Evolutionary conservation across 2,329 filamentous ascomycete genomes (phyloP), one percentile per base, ranked within the genome.

Genomic region (Periconia digitata): DNA sequence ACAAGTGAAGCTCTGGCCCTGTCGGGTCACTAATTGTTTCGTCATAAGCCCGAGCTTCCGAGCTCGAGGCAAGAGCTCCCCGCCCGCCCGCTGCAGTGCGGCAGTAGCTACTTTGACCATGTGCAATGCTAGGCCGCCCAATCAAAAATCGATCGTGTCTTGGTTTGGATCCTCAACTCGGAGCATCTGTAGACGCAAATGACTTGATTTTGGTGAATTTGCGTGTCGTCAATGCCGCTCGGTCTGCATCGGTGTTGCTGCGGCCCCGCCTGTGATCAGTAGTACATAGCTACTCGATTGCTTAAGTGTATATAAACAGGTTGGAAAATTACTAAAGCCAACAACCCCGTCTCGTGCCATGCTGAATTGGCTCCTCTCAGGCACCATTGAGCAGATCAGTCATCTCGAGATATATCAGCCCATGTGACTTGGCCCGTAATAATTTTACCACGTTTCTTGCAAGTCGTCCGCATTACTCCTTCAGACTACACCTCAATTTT

Each of bases 11-110:
- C 27, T 51, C 40, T 48, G 36, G 56, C 44, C 34, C 20, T 15
- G 27, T 58, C 32, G 40, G 49, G 15, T 53, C 40, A 50, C 44
- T 32, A 5, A 32, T 54, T 46, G 54, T 65, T 63, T 62, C 63
- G 62, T 66, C 62, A 65, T 66, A 46, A 44, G 43, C 34, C 56
- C 56, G 50, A 55, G 49, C 50, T 48, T 38, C 58, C 51, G 55
- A 60, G 52, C 49, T 43, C 10, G 12, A n/a, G 17, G 40, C 21
- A 42, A 37, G 22, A 34, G 24, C 40, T 43, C 40, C 40, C 27
- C 27, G 27, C n/a, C n/a, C n/a, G n/a, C n/a, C n/a, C n/a, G n/a
- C n/a, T n/a, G n/a, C 27, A 10, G 3, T 15, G 12, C 10, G 27
- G 3, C 27, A 15, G 12, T 32, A 5, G 10, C 27, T 32, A 32